Conservation (phyloP, 352 stramenopile species). For the Globisporangium cystogenes region DNA sequence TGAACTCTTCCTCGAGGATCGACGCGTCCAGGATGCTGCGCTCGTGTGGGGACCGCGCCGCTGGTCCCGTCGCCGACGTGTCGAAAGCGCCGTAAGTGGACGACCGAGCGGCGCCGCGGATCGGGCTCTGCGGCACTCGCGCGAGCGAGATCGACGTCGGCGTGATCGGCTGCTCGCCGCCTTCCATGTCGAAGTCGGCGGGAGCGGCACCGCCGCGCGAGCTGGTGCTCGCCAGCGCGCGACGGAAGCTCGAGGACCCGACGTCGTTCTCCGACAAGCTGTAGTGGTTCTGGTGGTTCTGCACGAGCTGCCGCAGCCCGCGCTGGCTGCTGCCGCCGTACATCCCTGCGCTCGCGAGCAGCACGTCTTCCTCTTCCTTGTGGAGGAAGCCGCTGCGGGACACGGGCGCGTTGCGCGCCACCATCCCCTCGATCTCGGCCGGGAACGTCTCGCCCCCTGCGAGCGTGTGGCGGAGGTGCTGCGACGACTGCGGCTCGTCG, state of each 20-base stretch:
- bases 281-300: conserved; percentile 73
- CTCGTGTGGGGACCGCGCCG: conserved; percentile 28
- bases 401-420: conserved; percentile 37
- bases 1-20: conserved; percentile 71
- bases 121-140: conserved; percentile 16
- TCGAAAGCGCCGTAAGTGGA: conserved; percentile 60
- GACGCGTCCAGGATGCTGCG: conserved; percentile 57
- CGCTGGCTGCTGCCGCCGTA: conserved; percentile 61
- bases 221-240: conserved; percentile 16
- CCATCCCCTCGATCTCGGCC: conserved; percentile 34
- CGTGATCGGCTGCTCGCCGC: conserved; percentile 2
- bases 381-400: conserved; percentile 46
- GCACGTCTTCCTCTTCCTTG: conserved; percentile 71
- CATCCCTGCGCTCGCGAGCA: conserved; percentile 68
- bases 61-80: conserved; percentile 12
- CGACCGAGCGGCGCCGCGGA: conserved; percentile 9
- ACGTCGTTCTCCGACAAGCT: conserved; percentile 44
- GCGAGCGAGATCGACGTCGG: conserved; percentile 16
- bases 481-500: conserved; percentile 10
- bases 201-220: conserved; percentile 8
- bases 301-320: conserved; percentile 60
- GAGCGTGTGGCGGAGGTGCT: conserved; percentile 20
- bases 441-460: conserved; percentile 24
- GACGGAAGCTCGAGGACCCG: conserved; percentile 23
- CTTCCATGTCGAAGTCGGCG: conserved; percentile 17